Conservation (phyloP, 192 early-diverging fungal genomes). For the Coemansia brasiliensis region DNA sequence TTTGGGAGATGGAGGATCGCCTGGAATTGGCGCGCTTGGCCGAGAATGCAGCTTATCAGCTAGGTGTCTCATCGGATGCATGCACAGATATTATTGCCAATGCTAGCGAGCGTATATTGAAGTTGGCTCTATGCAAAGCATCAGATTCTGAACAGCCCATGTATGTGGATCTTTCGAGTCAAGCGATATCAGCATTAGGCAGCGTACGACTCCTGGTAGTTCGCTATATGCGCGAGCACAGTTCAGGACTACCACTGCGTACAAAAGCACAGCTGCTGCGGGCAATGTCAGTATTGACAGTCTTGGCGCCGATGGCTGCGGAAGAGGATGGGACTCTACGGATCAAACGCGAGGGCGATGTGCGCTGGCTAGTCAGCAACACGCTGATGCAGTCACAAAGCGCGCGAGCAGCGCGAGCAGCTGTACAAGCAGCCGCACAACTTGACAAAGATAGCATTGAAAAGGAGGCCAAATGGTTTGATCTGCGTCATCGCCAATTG, state of each 20-base stretch:
- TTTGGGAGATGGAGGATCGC: slow-evolving; percentile 23
- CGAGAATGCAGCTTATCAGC: slow-evolving; percentile 12
- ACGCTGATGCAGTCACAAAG: slow-evolving; percentile 16
- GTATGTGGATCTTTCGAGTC: slow-evolving; percentile 24
- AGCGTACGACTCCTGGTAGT: slow-evolving; percentile 10
- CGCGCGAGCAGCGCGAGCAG: slow-evolving; percentile 10
- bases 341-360: slow-evolving; percentile 17
- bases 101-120: slow-evolving; percentile 28
- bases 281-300: slow-evolving; percentile 15
- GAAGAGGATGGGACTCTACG: slow-evolving; percentile 1
- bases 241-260: not conserved
- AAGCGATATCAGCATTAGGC: slow-evolving; percentile 5
- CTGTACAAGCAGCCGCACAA: slow-evolving; percentile 19
- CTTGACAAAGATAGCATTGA: not conserved
- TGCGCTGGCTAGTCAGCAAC: slow-evolving; percentile 29
- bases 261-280: slow-evolving; percentile 21
- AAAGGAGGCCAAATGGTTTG: slow-evolving; percentile 9
- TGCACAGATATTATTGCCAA: slow-evolving; percentile 35
- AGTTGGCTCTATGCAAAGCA: slow-evolving; percentile 27
- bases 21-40: slow-evolving; percentile 24
- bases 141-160: not conserved
- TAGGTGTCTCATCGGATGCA: slow-evolving; percentile 1
- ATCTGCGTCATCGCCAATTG: slow-evolving; percentile 20
- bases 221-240: slow-evolving; percentile 13
- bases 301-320: not conserved